These are phyloP conservation scores for Falciphora oryzae DNA, from an alignment of 2,329 filamentous ascomycete genomes.

Conservation along the genomic window DNA sequence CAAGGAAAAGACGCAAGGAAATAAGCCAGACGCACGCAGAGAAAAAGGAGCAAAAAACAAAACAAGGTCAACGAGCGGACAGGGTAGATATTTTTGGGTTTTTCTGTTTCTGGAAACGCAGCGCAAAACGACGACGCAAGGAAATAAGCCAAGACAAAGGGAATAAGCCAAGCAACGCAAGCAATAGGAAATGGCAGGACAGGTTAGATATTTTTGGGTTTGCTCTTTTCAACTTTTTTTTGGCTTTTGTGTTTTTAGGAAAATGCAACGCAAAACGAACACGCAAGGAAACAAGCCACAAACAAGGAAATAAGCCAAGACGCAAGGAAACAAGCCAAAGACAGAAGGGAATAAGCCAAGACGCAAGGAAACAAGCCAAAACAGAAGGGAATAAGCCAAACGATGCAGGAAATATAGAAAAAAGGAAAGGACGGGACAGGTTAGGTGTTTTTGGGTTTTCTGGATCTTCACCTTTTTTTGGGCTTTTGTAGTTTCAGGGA, in stretches of 20 bases:
- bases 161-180: neutral
- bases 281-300: neutral
- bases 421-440: neutral
- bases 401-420: neutral
- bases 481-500: neutral
- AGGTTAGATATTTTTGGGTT: neutral
- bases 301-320: neutral
- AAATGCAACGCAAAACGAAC: neutral
- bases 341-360: neutral
- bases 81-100: neutral
- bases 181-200: neutral
- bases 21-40: neutral
- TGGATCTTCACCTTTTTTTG: constrained; percentile 1
- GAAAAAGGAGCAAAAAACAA: neutral
- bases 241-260: neutral
- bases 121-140: neutral
- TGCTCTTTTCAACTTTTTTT: neutral
- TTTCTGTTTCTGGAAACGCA: neutral
- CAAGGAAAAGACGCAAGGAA: neutral
- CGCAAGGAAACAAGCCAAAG: neutral
- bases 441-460: constrained; percentile 1
- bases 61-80: neutral
- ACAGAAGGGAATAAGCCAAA: neutral
- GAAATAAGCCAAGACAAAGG: neutral
- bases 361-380: neutral